A percentile compares a stretch with the other conserved stretches of the same genome.
Conservation (phyloP, 768 basidiomycete species). For the Mycena galericulata region DNA sequence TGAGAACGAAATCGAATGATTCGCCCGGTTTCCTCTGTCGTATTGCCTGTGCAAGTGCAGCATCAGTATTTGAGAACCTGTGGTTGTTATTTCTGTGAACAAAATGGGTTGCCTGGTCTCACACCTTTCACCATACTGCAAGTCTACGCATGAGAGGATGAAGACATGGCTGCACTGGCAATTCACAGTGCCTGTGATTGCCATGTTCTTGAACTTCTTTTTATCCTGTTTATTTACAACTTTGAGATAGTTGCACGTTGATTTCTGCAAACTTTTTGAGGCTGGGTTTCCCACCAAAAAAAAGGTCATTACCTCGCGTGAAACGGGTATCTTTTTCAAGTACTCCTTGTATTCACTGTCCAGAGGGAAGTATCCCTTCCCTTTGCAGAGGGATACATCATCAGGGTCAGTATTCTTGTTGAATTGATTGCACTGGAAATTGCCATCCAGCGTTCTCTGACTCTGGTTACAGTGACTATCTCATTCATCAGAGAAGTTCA, state of each 20-base stretch:
- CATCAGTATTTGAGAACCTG: background rate
- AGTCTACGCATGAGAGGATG: background rate
- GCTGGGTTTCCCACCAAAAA: too few relatives aligned
- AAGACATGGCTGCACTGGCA: background rate
- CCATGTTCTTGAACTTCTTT: background rate
- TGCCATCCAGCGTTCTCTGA: background rate
- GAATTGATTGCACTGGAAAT: background rate
- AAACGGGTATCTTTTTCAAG: background rate
- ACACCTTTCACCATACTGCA: background rate
- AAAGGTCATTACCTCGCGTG: background rate
- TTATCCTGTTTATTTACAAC: background rate
- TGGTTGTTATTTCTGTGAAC: too few relatives aligned
- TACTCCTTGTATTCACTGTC: background rate
- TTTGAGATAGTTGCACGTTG: background rate
- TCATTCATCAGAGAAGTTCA: background rate
- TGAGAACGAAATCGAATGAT: background rate
- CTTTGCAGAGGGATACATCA: background rate
- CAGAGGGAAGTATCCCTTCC: background rate
- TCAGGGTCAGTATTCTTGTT: background rate
- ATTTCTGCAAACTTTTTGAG: background rate
- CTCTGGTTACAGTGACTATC: background rate
- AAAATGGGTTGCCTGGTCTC: too few relatives aligned
- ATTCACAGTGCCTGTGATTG: background rate
- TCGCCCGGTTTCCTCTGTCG: too few relatives aligned
- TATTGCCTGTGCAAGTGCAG: background rate